These are phyloP conservation scores for Entomophthora muscae DNA, from an alignment of 371 early-diverging fungal species.

Conservation along the genomic window DNA sequence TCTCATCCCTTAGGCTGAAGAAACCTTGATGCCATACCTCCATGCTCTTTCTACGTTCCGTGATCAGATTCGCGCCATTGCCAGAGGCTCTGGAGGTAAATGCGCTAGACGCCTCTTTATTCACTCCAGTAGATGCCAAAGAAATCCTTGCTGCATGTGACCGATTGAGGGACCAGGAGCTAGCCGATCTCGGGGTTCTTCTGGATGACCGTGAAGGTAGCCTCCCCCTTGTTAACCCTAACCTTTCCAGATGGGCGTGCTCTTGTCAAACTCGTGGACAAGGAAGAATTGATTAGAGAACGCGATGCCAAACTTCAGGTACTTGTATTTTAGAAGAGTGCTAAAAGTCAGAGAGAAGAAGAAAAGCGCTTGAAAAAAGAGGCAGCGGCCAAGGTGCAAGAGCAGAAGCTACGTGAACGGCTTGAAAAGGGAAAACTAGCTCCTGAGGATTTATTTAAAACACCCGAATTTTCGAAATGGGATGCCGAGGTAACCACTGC, in stretches of 20 bases:
- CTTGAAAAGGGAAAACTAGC: slow-evolving; percentile 57
- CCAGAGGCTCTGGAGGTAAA: slow-evolving; percentile 26
- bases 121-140: slow-evolving; percentile 14
- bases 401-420: slow-evolving; percentile 42
- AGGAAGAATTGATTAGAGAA: slow-evolving; percentile 44
- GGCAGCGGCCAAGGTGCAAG: slow-evolving; percentile 35
- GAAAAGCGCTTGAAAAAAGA: slow-evolving; percentile 48
- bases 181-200: slow-evolving; percentile 69
- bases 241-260: slow-evolving; percentile 51
- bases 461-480: slow-evolving; percentile 48
- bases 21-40: slow-evolving; percentile 61
- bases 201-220: slow-evolving; percentile 78
- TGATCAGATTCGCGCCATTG: slow-evolving; percentile 61
- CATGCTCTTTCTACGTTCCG: slow-evolving; percentile 66
- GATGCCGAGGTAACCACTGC: slow-evolving; percentile 34
- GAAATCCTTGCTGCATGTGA: slow-evolving; percentile 66
- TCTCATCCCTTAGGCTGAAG: slow-evolving; percentile 26
- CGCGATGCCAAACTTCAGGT: slow-evolving; percentile 30
- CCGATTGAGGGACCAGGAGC: slow-evolving; percentile 66
- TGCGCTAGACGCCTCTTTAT: background rate
- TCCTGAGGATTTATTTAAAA: slow-evolving; percentile 63
- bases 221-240: background rate
- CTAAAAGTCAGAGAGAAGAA: slow-evolving; percentile 31
- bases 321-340: background rate
- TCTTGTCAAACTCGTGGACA: slow-evolving; percentile 73